Evolutionary conservation across 2,329 filamentous ascomycete species (phyloP).

Genomic region (Pezizomycotina sp.): DNA sequence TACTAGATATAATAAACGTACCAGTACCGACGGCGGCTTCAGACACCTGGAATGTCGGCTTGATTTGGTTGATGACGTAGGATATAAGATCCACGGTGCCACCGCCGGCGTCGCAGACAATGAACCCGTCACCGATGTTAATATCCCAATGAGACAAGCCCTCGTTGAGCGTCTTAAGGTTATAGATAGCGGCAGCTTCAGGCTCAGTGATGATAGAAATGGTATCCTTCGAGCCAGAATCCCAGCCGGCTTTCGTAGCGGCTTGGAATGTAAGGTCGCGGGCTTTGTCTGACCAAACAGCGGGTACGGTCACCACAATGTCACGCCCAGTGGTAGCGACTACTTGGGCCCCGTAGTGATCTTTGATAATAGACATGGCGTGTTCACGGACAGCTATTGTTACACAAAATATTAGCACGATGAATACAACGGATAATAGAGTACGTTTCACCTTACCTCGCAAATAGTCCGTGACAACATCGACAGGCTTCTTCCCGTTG

Average conservation of each 20-base stretch:
- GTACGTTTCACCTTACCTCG: too few species aligned
- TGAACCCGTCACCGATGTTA: constrained; percentile 33
- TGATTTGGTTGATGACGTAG: constrained; percentile 34
- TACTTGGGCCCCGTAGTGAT: constrained; percentile 19
- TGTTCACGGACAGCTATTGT: constrained; percentile 23
- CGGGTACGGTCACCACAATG: constrained; percentile 21
- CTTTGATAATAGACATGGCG: constrained; percentile 15
- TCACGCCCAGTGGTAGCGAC: constrained; percentile 5
- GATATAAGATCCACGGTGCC: constrained; percentile 40
- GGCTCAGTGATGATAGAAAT: constrained; percentile 38
- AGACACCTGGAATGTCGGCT: constrained; percentile 34
- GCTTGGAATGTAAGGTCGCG: constrained; percentile 13
- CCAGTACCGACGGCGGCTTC: constrained; percentile 37
- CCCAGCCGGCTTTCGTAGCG: constrained; percentile 28
- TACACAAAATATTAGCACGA: too few species aligned
- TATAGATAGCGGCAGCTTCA: constrained; percentile 38
- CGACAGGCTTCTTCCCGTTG: constrained; percentile 22
- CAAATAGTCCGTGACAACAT: constrained; percentile 27
- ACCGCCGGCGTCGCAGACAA: constrained; percentile 39
- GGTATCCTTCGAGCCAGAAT: constrained; percentile 26
- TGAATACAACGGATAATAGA: too few species aligned
- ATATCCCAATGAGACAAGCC: constrained; percentile 32
- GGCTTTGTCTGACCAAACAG: constrained; percentile 23
- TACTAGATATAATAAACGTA: too few species aligned
- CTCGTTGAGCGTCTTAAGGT: constrained; percentile 28